These are phyloP conservation scores for Fusarium globosum DNA, from an alignment of 2,329 filamentous ascomycete genomes.

Conservation along the genomic window DNA sequence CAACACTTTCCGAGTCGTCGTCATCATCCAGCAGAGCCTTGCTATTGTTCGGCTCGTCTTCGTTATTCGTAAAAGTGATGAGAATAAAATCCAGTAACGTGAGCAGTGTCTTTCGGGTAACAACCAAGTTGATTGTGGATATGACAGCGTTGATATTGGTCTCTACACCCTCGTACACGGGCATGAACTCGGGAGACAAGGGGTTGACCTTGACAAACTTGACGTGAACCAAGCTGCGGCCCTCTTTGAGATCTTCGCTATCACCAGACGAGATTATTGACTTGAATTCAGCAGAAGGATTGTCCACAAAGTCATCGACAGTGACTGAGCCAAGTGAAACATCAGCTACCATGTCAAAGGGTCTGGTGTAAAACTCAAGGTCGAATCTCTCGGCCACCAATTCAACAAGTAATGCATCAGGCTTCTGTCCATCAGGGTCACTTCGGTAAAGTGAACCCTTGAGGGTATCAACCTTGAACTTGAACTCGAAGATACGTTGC, in stretches of 20 bases:
- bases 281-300: conserved; percentile 90
- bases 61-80: conserved; percentile 82
- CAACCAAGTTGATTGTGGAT: conserved; percentile 95
- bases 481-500: conserved; percentile 94
- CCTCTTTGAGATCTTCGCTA: conserved; percentile 76
- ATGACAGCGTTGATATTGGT: conserved; percentile 92
- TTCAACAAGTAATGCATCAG: conserved; percentile 88
- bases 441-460: conserved; percentile 92
- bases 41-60: conserved; percentile 52
- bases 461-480: conserved; percentile 93
- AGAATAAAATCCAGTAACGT: conserved; percentile 95
- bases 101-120: conserved; percentile 91
- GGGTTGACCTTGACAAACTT: conserved; percentile 92
- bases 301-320: conserved; percentile 94
- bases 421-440: conserved; percentile 78
- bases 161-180: conserved; percentile 90
- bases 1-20: conserved; percentile 48
- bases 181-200: conserved; percentile 91
- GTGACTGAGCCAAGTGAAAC: conserved; percentile 87
- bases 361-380: conserved; percentile 86
- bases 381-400: conserved; percentile 90
- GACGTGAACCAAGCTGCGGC: conserved; percentile 85
- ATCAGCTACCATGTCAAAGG: conserved; percentile 93
- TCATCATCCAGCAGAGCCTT: conserved; percentile 54
- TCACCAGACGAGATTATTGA: conserved; percentile 92